phyloP scores from a whole-genome alignment of 1,284 basidiomycete genomes.

The Naganishia cerealis region DNA sequence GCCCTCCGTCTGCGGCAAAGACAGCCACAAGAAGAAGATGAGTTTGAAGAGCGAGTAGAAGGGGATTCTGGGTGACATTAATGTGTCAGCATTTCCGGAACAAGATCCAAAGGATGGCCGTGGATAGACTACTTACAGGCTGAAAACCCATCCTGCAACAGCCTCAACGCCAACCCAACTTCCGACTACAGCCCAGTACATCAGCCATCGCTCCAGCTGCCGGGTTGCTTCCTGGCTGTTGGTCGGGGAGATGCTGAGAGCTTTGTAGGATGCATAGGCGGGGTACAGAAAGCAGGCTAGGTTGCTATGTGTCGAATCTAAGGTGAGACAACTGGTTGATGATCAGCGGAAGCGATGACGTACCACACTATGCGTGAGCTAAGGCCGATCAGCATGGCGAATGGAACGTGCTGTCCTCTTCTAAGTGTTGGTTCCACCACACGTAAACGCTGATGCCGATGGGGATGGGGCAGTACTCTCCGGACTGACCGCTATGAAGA shows the following conservation, averaged over 20 bases:
- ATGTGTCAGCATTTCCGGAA: conserved; percentile 35
- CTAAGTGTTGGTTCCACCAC: not conserved
- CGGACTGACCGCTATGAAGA: too few relatives aligned
- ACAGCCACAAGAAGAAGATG: conserved; percentile 68
- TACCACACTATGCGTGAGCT: conserved; percentile 19
- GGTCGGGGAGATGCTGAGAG: conserved; percentile 58
- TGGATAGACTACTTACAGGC: conserved; percentile 61
- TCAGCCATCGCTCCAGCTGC: conserved; percentile 51
- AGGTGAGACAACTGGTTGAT: not conserved
- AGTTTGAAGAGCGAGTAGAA: conserved; percentile 76
- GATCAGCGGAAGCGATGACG: not conserved
- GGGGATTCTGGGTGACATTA: conserved; percentile 62
- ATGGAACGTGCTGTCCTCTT: not conserved
- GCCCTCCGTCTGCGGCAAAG: conserved; percentile 74
- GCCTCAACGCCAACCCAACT: conserved; percentile 69
- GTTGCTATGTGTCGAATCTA: conserved; percentile 35
- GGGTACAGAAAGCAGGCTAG: conserved; percentile 53
- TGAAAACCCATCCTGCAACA: conserved; percentile 66
- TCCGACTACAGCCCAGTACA: conserved; percentile 62
- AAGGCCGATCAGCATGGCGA: conserved; percentile 18
- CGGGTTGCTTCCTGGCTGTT: conserved; percentile 63
- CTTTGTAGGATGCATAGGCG: conserved; percentile 55
- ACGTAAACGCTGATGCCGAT: not conserved
- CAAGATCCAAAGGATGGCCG: conserved; percentile 3
- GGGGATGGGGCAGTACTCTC: not conserved